Evolutionary conservation across 495 filamentous ascomycete genomes (phyloP), one percentile per base, ranked within the genome.

Genomic region (Xylaria grammica): DNA sequence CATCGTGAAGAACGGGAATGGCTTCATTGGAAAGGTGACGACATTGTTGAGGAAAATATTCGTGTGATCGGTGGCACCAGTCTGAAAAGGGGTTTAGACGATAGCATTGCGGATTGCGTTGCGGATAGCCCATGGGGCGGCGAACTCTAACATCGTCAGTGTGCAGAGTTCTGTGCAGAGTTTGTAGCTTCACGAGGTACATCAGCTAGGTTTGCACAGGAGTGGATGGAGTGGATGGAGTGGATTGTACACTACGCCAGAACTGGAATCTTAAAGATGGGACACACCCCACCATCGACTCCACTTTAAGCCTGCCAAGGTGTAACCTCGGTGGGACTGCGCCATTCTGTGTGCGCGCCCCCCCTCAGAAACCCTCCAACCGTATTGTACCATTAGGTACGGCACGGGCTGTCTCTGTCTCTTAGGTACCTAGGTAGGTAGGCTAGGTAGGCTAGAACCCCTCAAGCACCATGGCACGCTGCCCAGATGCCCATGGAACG

Each of bases 21-120:
- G 34, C 32, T 56, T 42, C 53, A 27, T 27, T 42, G 8, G 22
- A 29, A 24, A 45, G 6, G 54, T 58, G 54, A 58, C 54, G 54
- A 58, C 54, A 54, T 54, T 38, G 5, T 36, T 5, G 17, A 52
- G 7, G 17, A 15, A 3, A 42, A 42, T 17, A 42, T 36, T 11
- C 32, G 32, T 36, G 32, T 36, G 32, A 36, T 36, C 32, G 11
- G n/a, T n/a, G 11, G 11, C 32, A 36, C 4, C 5, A 36, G 11
- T 36, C 4, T 36, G 4, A 4, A 4, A 36, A 36, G 32, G 17
- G 40, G 40, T 7, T 42, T 42, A 42, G 40, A 36, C 32, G 11
- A 11, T 11, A 36, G 5, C 32, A 36, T 5, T 5, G 32, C n/a
- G n/a, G n/a, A n/a, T n/a, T n/a, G n/a, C n/a, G n/a, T n/a, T n/a